Conservation (phyloP, 1,284 basidiomycete genomes). For the Rhizoctonia solani region DNA sequence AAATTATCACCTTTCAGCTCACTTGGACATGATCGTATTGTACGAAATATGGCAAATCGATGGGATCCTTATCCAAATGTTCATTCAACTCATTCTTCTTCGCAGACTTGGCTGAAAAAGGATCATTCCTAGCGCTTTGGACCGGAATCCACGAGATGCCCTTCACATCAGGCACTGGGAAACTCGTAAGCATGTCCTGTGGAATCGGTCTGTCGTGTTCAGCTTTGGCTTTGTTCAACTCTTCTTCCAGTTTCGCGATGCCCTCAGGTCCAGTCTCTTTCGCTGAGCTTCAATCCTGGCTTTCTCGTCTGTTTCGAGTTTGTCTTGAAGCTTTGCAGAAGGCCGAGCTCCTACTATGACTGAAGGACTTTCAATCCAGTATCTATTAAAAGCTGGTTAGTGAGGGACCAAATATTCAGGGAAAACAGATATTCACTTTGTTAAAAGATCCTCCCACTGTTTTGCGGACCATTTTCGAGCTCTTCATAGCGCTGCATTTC, state of each 20-base stretch:
- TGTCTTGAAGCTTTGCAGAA: constrained; percentile 80
- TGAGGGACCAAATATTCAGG: constrained; percentile 1
- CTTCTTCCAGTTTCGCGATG: constrained; percentile 68
- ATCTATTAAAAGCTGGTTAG: constrained; percentile 54
- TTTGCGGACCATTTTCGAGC: constrained; percentile 73
- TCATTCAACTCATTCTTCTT: constrained; percentile 53
- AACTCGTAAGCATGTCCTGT: constrained; percentile 74
- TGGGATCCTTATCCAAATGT: constrained; percentile 73
- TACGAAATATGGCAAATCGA: constrained; percentile 81
- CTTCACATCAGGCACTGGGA: constrained; percentile 86
- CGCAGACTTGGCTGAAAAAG: constrained; percentile 39
- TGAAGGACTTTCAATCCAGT: constrained; percentile 72
- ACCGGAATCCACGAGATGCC: constrained; percentile 96
- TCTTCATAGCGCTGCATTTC: constrained; percentile 75
- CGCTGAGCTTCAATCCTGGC: constrained; percentile 74
- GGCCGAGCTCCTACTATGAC: constrained; percentile 85
- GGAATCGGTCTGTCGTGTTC: constrained; percentile 89
- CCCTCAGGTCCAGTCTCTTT: constrained; percentile 73
- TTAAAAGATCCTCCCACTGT: constrained; percentile 82
- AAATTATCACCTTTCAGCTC: constrained; percentile 40
- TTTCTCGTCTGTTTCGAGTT: constrained; percentile 83
- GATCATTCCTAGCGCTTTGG: constrained; percentile 71
- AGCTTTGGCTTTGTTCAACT: constrained; percentile 81
- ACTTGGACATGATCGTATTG: constrained; percentile 90
- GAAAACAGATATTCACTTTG: constrained; percentile 57